Conservation (phyloP, 1,139 yeast genomes). For the Yarrowia galli region DNA sequence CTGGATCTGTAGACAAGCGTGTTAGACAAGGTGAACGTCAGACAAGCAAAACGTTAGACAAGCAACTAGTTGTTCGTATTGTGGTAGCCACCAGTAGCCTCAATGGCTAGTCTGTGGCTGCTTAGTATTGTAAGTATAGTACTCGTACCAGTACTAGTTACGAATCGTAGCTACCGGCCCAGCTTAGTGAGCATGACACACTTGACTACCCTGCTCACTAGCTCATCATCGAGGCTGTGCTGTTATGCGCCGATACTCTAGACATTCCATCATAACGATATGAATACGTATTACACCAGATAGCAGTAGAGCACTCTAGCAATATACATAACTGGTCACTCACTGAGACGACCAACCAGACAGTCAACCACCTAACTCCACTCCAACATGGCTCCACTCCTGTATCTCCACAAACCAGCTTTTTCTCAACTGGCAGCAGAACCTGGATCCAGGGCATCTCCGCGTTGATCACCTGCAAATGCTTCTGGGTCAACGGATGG, state of each 20-base stretch:
- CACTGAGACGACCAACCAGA: slow-evolving; percentile 59
- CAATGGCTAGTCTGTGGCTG: too few relatives aligned
- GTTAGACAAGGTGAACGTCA: too few relatives aligned
- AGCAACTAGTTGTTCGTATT: too few relatives aligned
- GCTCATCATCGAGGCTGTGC: too few relatives aligned
- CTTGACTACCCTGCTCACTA: too few relatives aligned
- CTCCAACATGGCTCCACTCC: slow-evolving; percentile 98
- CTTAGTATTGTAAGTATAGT: too few relatives aligned
- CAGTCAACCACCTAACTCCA: slow-evolving; percentile 93
- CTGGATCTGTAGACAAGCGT: neutral
- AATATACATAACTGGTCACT: slow-evolving; percentile 37
- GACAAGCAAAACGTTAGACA: too few relatives aligned
- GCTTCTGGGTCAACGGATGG: slow-evolving; percentile 90
- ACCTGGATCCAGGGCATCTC: slow-evolving; percentile 79
- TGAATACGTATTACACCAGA: neutral
- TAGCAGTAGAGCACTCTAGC: neutral
- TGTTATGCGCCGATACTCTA: too few relatives aligned
- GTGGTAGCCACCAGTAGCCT: too few relatives aligned
- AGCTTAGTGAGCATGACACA: too few relatives aligned
- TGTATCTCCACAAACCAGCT: slow-evolving; percentile 88
- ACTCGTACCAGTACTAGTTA: too few relatives aligned
- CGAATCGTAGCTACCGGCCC: too few relatives aligned
- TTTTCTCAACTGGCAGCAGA: slow-evolving; percentile 87
- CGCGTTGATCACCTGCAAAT: slow-evolving; percentile 65
- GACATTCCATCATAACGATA: neutral